Percentiles rank a stretch among this genome's conserved stretches.
phyloP scores from a whole-genome alignment of 2,329 filamentous ascomycete genomes.

The Fusarium stilboides region DNA sequence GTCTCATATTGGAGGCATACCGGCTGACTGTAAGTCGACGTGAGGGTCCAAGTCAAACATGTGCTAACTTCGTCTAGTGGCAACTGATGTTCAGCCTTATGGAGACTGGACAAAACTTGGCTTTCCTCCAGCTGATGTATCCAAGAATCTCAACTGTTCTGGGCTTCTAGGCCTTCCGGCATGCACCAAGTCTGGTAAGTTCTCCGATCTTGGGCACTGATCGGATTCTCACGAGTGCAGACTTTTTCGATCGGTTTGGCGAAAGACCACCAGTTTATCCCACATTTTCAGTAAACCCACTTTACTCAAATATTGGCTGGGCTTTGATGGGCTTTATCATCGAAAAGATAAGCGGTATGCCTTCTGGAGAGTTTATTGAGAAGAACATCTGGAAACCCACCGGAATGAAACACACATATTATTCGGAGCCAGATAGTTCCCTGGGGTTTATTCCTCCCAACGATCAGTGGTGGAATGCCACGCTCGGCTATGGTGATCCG shows the following conservation, averaged over 20 bases:
- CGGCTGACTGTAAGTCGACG: constrained; percentile 3
- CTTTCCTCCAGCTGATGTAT: background rate
- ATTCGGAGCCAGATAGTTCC: constrained; percentile 1
- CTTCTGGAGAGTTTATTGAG: constrained; percentile 24
- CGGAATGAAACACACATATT: constrained; percentile 12
- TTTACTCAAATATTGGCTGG: constrained; percentile 20
- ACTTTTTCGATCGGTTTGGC: constrained; percentile 19
- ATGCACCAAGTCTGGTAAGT: constrained; percentile 10
- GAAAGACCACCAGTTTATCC: constrained; percentile 25
- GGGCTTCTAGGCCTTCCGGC: constrained; percentile 9
- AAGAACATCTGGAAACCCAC: constrained; percentile 16
- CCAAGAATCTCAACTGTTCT: constrained; percentile 26
- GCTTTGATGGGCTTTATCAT: constrained; percentile 17
- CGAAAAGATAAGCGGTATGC: constrained; percentile 23
- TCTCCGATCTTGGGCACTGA: accelerated
- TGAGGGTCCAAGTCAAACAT: accelerated
- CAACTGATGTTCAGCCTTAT: constrained; percentile 19
- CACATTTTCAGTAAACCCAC: background rate
- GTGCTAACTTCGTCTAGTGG: background rate
- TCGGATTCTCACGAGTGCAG: background rate
- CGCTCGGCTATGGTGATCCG: constrained; percentile 22
- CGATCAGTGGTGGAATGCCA: constrained; percentile 33
- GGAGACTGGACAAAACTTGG: constrained; percentile 31
- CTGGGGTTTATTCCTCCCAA: constrained; percentile 11
- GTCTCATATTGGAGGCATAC: constrained; percentile 14